Conservation (phyloP, 257 asterid genomes). For the Nicotiana benthamiana region DNA sequence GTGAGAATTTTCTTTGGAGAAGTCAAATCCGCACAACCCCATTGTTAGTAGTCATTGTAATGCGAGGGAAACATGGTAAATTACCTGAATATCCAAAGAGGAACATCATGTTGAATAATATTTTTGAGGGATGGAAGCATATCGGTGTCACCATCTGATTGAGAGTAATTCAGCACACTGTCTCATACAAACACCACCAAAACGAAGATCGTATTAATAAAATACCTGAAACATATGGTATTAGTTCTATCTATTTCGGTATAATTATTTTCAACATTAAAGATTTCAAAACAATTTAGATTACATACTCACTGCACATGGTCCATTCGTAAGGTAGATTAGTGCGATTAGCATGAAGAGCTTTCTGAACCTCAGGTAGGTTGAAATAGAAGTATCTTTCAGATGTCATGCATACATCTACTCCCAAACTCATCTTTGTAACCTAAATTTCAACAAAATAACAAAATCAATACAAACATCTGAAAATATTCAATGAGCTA, state of each 20-base stretch:
- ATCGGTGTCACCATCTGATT: constrained; percentile 16
- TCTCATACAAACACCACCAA: background rate
- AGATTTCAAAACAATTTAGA: background rate
- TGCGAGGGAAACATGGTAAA: background rate
- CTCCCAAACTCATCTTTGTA: constrained; percentile 37
- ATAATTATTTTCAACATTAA: background rate
- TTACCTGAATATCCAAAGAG: constrained; percentile 32
- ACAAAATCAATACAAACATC: background rate
- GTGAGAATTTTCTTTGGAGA: too few species aligned
- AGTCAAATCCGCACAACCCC: too few species aligned
- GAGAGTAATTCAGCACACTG: constrained; percentile 20
- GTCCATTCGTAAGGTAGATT: constrained; percentile 51
- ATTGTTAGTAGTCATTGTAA: too few species aligned
- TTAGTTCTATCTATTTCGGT: background rate
- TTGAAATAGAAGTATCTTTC: constrained; percentile 53
- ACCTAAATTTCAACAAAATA: constrained; percentile 17
- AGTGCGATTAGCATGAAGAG: constrained; percentile 69
- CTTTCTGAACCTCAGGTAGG: constrained; percentile 65
- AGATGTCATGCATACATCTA: constrained; percentile 56
- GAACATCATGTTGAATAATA: constrained; percentile 19
- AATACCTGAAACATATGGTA: background rate
- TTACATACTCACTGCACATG: constrained; percentile 57
- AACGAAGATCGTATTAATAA: background rate
- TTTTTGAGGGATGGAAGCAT: constrained; percentile 29
- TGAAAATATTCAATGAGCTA: background rate